These are phyloP conservation scores for Macrolepiota albuminosa DNA, from an alignment of 768 basidiomycete species.

Conservation along the genomic window DNA sequence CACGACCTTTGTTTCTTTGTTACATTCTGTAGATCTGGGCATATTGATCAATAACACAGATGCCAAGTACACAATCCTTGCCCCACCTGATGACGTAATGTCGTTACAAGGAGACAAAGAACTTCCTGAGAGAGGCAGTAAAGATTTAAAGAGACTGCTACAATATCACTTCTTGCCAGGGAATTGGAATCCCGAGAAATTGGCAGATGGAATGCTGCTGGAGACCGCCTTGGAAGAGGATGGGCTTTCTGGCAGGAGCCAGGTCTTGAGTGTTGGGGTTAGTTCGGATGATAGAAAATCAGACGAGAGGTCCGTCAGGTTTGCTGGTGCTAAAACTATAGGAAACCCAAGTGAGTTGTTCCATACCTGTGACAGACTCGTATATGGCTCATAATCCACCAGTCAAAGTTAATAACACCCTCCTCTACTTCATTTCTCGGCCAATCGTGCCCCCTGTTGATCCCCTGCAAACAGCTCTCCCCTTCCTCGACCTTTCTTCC, in stretches of 20 bases:
- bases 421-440: conserved; percentile 87
- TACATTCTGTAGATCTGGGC: conserved; percentile 78
- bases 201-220: conserved; percentile 70
- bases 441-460: conserved; percentile 81
- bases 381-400: conserved; percentile 8
- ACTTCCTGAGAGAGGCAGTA: conserved; percentile 60
- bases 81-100: conserved; percentile 84
- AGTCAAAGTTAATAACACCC: conserved; percentile 73
- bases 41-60: conserved; percentile 67
- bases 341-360: conserved; percentile 64
- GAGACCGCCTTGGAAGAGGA: conserved; percentile 73
- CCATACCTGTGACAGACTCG: conserved; percentile 1
- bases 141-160: conserved; percentile 67
- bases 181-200: conserved; percentile 62
- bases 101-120: conserved; percentile 46
- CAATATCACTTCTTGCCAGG: conserved; percentile 93
- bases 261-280: conserved; percentile 71
- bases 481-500: conserved; percentile 79
- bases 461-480: conserved; percentile 74
- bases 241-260: conserved; percentile 63
- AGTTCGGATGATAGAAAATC: conserved; percentile 43
- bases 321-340: conserved; percentile 79
- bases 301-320: conserved; percentile 55
- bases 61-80: conserved; percentile 81
- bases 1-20: conserved; percentile 81